Base-by-base conservation (phyloP, 2,329 filamentous ascomycete genomes). In the Pezizomycotina sp. region DNA sequence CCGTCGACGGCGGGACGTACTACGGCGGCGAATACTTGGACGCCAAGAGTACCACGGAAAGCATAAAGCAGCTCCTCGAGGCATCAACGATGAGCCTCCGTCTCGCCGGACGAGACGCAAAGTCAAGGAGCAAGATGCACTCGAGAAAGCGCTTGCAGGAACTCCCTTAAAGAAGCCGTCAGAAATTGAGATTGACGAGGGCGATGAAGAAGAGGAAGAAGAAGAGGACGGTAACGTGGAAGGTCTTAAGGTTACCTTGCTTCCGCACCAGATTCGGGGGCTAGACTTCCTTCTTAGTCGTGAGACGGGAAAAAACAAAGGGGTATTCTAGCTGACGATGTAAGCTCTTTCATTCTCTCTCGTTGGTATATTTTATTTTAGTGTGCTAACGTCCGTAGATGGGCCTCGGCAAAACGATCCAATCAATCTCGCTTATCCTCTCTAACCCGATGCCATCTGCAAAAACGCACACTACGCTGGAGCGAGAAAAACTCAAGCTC, bases 371-470 rank as follows among this genome's bases (percentile, higher is more conserved):
- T 12, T 31, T 6, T n/a, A 19, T 23, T 34, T 19, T 36, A 27
- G 14, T 16, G 36, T 36, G 33, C 37, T 27, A 30, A 18, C 16
- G 18, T 31, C 26, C 23, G 20, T 40, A 54, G 48, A 91, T 95
- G 86, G 86, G 86, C 48, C 63, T 95, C 9, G 89, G 89, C 40
- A 98, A 98, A 64, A 98, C 89, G 1, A 69, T 98, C 9, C 89
- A 98, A 59, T 82, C 84, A 1, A 79, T 98, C 38, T 75, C 86
- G 1, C 65, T 95, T 20, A 77, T 98, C 26, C 65, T 98, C 23
- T 77, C 68, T 36, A 92, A 95, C 51, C 69, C 72, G 12, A 81
- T 77, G 50, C 74, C 78, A 16, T 64, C 66, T 3, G 59, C 64
- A 40, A 65, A 68, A 27, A 65, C 69, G 69, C 55, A 20, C 54